Evolutionary conservation across 106 monocot species (phyloP), one percentile per base, ranked within the genome.

Genomic region (Allium cepa): DNA sequence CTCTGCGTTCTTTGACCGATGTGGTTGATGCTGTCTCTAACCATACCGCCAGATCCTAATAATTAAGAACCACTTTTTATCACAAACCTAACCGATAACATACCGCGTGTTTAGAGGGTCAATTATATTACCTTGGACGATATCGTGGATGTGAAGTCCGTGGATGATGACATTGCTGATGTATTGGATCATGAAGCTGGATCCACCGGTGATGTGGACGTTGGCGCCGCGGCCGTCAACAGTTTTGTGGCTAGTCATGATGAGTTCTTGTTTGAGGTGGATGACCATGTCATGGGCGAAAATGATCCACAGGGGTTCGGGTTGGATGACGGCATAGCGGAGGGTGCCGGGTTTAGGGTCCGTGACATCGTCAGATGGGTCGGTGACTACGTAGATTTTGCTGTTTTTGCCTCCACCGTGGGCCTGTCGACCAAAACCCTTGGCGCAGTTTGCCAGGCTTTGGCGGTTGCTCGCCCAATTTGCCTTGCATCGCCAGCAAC

Each of bases 131-230:
- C 36, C 36, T 36, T 36, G 36, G 17, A 60, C 62, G 26, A 75
- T 80, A 71, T 87, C 68, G 68, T 87, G 87, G 64, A 87, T 77
- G 69, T 87, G 83, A 36, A 87, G 59, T 53, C 79, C 73, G 72
- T 79, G 82, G 62, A 87, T 70, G 77, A 87, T 83, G 62, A 87
- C 72, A 59, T 87, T 70, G 46, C 73, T 58, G 53, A 80, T 72
- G 69, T 60, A 83, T 28, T 75, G 74, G 67, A 75, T 53, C 60
- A 67, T 75, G 67, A 75, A n/a, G 26, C 67, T 26, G 27, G 59
- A 66, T 10, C 74, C 74, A 60, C 68, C 28, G 16, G 67, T 60
- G 28, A 75, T 68, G 72, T 80, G 77, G 11, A 87, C 78, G 36
- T 74, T 80, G 64, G 72, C 74, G 27, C 87, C 87, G 64, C 74